phyloP scores from a whole-genome alignment of 257 asterid genomes.

The Lycium ferocissimum region DNA sequence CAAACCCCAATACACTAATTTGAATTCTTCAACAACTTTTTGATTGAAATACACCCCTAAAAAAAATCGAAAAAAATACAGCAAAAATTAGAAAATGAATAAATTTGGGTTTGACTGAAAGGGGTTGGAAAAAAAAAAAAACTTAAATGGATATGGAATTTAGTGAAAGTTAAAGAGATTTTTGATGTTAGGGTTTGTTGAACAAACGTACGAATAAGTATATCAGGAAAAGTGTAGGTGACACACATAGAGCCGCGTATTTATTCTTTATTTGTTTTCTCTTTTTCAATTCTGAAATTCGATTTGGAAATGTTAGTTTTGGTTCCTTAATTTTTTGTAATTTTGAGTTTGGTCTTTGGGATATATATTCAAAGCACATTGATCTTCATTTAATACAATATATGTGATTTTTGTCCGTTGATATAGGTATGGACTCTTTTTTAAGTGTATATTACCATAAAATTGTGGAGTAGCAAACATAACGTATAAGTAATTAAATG shows the following conservation, averaged over 20 bases:
- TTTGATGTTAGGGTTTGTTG: constrained; percentile 40
- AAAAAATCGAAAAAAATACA: too few relatives aligned
- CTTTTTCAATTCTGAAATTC: not conserved
- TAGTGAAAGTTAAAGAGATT: too few relatives aligned
- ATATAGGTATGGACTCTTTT: too few relatives aligned
- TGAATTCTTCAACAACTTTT: constrained; percentile 8
- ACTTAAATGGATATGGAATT: too few relatives aligned
- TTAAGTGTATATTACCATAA: too few relatives aligned
- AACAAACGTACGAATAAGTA: not conserved
- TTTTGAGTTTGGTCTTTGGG: not conserved
- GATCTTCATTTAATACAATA: too few relatives aligned
- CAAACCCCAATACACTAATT: not conserved
- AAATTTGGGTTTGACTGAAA: too few relatives aligned
- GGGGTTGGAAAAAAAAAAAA: too few relatives aligned
- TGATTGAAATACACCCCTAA: not conserved
- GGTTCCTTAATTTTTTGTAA: not conserved
- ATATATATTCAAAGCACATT: too few relatives aligned
- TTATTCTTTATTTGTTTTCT: not conserved
- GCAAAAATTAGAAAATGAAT: not conserved
- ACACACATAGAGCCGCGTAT: not conserved
- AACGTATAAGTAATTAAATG: too few relatives aligned
- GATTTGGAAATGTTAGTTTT: not conserved
- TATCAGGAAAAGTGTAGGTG: not conserved
- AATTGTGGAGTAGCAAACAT: too few relatives aligned
- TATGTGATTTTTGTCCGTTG: too few relatives aligned